Evolutionary conservation across 805 yeast species (phyloP).

Genomic region (Torulaspora delbrueckii): DNA sequence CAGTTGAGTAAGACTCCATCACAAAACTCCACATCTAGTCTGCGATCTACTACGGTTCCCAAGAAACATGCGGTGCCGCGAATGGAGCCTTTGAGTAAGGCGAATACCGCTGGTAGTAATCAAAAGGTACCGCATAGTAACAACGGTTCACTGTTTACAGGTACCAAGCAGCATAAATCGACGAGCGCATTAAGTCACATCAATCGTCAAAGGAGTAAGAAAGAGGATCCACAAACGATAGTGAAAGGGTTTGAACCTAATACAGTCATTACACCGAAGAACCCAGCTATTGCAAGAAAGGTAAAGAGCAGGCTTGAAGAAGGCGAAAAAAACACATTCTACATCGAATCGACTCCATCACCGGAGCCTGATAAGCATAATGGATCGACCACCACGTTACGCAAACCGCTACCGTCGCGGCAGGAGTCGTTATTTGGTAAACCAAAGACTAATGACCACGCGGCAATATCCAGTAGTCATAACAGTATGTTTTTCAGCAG

Average conservation of each 20-base stretch:
- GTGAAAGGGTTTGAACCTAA: constrained; percentile 28
- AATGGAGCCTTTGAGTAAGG: constrained; percentile 4
- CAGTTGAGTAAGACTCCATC: constrained; percentile 1
- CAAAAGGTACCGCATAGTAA: background rate
- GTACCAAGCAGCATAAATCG: constrained; percentile 9
- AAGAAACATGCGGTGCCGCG: background rate
- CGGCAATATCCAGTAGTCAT: constrained; percentile 6
- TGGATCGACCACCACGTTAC: constrained; percentile 1
- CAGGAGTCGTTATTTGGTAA: constrained; percentile 18
- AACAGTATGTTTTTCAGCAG: constrained; percentile 31
- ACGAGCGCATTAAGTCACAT: constrained; percentile 6
- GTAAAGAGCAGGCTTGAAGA: background rate
- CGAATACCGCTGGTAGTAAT: background rate
- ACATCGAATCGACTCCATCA: constrained; percentile 13
- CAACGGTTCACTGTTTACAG: constrained; percentile 4
- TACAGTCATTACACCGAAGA: constrained; percentile 14
- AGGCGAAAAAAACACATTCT: constrained; percentile 8
- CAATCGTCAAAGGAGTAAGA: constrained; percentile 7
- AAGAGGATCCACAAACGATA: constrained; percentile 21
- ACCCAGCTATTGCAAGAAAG: background rate
- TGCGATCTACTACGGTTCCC: constrained; percentile 2
- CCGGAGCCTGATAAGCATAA: constrained; percentile 8
- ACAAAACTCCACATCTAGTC: background rate
- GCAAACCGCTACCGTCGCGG: constrained; percentile 11
- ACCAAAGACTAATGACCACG: constrained; percentile 8